Conservation (phyloP, 768 basidiomycete genomes). For the Ramaria sp. region DNA sequence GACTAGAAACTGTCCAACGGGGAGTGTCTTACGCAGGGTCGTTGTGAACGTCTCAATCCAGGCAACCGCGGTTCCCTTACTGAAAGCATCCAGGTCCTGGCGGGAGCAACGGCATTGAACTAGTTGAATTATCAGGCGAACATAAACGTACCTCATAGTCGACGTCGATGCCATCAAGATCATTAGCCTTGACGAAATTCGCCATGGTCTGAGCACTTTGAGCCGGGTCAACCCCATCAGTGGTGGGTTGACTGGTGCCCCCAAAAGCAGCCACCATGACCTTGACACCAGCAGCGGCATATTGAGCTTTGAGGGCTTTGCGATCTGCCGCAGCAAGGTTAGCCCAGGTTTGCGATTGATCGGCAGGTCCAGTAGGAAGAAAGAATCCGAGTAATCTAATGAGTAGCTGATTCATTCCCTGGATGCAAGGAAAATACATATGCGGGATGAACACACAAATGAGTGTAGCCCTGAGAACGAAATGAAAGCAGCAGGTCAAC, state of each 20-base stretch:
- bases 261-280: slow-evolving; percentile 16
- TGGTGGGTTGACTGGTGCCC: slow-evolving; percentile 18
- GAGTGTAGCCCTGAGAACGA: too few relatives aligned
- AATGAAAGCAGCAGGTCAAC: too few relatives aligned
- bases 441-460: too few relatives aligned
- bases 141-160: slow-evolving; percentile 7
- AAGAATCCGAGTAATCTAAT: slow-evolving; percentile 10
- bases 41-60: slow-evolving; percentile 48
- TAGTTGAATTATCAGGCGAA: slow-evolving; percentile 18
- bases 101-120: too few relatives aligned
- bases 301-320: slow-evolving; percentile 14
- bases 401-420: too few relatives aligned
- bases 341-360: slow-evolving; percentile 10
- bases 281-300: slow-evolving; percentile 15
- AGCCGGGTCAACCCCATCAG: slow-evolving; percentile 22
- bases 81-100: too few relatives aligned
- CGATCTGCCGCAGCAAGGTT: slow-evolving; percentile 6
- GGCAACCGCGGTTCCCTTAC: slow-evolving; percentile 21
- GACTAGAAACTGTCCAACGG: slow-evolving; percentile 36
- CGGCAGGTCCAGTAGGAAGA: slow-evolving; percentile 8
- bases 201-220: slow-evolving; percentile 23
- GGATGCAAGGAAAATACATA: too few relatives aligned
- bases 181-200: slow-evolving; percentile 23
- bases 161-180: slow-evolving; percentile 3
- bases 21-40: slow-evolving; percentile 38